Percentiles rank a stretch among this genome's conserved stretches.
Evolutionary conservation across 805 yeast species (phyloP).

Genomic region (Wickerhamiella nectarea): DNA sequence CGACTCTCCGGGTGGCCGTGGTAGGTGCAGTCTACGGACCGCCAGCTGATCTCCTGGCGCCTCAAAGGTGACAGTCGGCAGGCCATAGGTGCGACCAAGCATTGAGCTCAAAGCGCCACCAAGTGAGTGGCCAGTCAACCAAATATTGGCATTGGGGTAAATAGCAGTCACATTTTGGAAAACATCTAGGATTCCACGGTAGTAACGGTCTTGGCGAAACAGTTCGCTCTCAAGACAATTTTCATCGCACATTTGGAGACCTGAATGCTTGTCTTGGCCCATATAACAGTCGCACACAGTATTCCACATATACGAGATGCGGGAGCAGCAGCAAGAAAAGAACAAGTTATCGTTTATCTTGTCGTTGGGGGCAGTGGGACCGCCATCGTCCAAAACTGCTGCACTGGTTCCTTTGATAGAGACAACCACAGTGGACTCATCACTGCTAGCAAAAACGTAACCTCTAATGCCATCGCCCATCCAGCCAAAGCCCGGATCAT

Average conservation of each 20-base stretch:
- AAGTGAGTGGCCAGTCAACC: conserved; percentile 91
- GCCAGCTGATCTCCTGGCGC: conserved; percentile 89
- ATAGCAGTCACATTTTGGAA: conserved; percentile 53
- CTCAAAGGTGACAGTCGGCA: conserved; percentile 82
- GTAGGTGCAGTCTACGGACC: conserved; percentile 70
- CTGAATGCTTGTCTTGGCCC: conserved; percentile 32
- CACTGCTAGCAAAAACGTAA: conserved; percentile 61
- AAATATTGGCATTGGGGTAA: conserved; percentile 61
- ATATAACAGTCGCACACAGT: conserved; percentile 91
- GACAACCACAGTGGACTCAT: conserved; percentile 49
- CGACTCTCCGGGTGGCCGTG: conserved; percentile 85
- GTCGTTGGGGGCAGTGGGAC: conserved; percentile 67
- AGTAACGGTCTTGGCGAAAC: conserved; percentile 63
- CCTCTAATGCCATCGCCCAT: conserved; percentile 74
- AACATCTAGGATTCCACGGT: conserved; percentile 62
- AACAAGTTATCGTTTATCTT: conserved; percentile 75
- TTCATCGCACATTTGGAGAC: conserved; percentile 66
- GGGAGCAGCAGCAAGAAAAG: conserved; percentile 92
- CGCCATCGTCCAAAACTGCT: conserved; percentile 40
- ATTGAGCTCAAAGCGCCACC: conserved; percentile 80
- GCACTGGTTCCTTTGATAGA: conserved; percentile 90
- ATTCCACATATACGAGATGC: conserved; percentile 81
- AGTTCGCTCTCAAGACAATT: conserved; percentile 70
- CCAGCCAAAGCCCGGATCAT: conserved; percentile 70
- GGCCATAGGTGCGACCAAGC: conserved; percentile 76